A percentile compares a stretch with the other conserved stretches of the same genome.
Conservation (phyloP, 2,329 filamentous ascomycete species). For the Gaeumannomyces tritici region DNA sequence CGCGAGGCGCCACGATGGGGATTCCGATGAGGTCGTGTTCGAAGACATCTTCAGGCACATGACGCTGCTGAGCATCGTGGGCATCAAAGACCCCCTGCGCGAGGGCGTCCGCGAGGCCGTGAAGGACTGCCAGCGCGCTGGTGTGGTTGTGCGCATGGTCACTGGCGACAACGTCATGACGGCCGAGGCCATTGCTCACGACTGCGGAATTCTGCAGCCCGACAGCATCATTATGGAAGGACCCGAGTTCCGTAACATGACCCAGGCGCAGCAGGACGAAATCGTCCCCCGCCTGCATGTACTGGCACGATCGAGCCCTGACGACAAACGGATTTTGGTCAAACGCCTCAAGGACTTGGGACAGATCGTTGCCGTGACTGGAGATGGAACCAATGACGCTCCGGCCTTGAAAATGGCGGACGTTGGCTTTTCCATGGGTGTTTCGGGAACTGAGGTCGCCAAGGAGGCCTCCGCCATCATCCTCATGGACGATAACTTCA, state of each 20-base stretch:
- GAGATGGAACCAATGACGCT: slow-evolving; percentile 77
- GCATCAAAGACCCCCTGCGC: slow-evolving; percentile 74
- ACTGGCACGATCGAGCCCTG: slow-evolving; percentile 63
- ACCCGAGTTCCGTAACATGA: slow-evolving; percentile 66
- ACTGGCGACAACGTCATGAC: slow-evolving; percentile 77
- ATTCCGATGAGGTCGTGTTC: slow-evolving; percentile 36
- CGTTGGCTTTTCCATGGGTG: slow-evolving; percentile 80
- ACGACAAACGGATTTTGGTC: slow-evolving; percentile 68
- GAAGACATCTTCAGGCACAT: slow-evolving; percentile 57
- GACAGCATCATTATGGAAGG: slow-evolving; percentile 65
- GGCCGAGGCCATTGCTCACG: slow-evolving; percentile 69
- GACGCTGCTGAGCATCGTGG: slow-evolving; percentile 61
- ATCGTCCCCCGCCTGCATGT: slow-evolving; percentile 63
- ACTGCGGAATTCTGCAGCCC: slow-evolving; percentile 64
- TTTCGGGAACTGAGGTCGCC: slow-evolving; percentile 72
- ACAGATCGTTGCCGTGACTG: slow-evolving; percentile 77
- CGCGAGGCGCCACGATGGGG: slow-evolving; percentile 32
- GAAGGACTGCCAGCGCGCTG: slow-evolving; percentile 61
- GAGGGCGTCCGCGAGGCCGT: slow-evolving; percentile 68
- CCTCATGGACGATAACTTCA: slow-evolving; percentile 81
- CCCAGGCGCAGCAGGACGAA: slow-evolving; percentile 52
- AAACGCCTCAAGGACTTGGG: slow-evolving; percentile 60
- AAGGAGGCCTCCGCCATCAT: slow-evolving; percentile 82
- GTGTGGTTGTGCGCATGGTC: slow-evolving; percentile 76
- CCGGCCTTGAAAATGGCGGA: slow-evolving; percentile 73